These are phyloP conservation scores for Penicillium sp. DNA, from an alignment of 2,329 filamentous ascomycete species.

Conservation along the genomic window DNA sequence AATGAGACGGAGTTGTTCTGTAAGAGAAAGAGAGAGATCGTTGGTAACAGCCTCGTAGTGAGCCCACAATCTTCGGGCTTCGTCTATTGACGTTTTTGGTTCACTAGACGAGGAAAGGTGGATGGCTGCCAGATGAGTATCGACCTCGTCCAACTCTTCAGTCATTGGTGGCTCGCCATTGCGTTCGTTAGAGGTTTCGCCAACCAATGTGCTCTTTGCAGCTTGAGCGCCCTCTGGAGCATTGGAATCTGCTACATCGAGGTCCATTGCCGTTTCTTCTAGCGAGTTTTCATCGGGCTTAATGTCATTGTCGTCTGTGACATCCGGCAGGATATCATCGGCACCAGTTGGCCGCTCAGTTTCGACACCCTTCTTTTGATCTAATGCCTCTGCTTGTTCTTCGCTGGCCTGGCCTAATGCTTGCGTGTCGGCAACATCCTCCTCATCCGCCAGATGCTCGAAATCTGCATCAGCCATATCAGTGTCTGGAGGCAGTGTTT, in stretches of 20 bases:
- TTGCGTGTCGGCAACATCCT: conserved; percentile 78
- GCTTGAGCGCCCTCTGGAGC: conserved; percentile 47
- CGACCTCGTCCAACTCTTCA: conserved; percentile 45
- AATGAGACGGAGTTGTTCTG: conserved; percentile 92
- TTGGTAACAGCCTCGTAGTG: conserved; percentile 81
- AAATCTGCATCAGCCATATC: conserved; percentile 80
- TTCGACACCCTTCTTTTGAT: conserved; percentile 85
- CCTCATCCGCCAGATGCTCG: conserved; percentile 84
- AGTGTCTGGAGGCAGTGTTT: conserved; percentile 57
- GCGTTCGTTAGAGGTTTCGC: conserved; percentile 24
- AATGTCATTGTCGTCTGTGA: conserved; percentile 34
- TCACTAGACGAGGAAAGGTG: conserved; percentile 58
- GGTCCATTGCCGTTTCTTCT: conserved; percentile 41
- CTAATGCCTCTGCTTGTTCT: conserved; percentile 79
- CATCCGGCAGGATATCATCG: conserved; percentile 55
- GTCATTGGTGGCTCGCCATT: conserved; percentile 41
- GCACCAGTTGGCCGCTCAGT: conserved; percentile 55
- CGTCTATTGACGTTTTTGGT: conserved; percentile 45
- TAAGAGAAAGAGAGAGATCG: conserved; percentile 79
- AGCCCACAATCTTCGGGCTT: conserved; percentile 75
- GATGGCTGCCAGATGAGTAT: conserved; percentile 63
- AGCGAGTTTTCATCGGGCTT: conserved; percentile 47
- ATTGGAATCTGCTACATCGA: conserved; percentile 31
- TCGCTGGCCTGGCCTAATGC: conserved; percentile 84
- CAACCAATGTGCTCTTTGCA: conserved; percentile 46